phyloP scores from a whole-genome alignment of 495 filamentous ascomycete species.

The Aspergillus carlsbadensis region DNA sequence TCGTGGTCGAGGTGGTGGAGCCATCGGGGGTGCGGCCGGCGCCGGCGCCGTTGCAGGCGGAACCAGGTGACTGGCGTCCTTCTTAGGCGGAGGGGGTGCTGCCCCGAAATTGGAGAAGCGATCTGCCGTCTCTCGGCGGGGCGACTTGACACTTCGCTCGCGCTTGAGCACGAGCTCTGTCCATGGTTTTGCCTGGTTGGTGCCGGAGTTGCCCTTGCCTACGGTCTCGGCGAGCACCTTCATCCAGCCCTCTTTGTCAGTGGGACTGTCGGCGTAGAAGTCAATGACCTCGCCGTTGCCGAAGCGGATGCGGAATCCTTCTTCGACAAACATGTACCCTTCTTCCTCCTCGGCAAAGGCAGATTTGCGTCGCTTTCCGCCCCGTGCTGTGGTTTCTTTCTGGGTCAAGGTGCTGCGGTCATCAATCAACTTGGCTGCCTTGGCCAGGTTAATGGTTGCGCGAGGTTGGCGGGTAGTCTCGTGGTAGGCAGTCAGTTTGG shows the following conservation, averaged over 20 bases:
- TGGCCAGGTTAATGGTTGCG: slow-evolving; percentile 93
- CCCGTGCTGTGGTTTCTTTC: slow-evolving; percentile 70
- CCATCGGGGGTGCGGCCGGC: slow-evolving; percentile 23
- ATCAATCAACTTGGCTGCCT: slow-evolving; percentile 92
- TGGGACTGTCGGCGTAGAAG: slow-evolving; percentile 89
- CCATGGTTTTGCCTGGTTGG: slow-evolving; percentile 60
- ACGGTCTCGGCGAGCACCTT: slow-evolving; percentile 81
- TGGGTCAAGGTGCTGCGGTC: slow-evolving; percentile 81
- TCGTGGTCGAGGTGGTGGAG: slow-evolving; percentile 28
- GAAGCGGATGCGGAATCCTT: slow-evolving; percentile 97
- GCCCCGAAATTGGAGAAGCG: slow-evolving; percentile 21
- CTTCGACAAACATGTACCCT: slow-evolving; percentile 99
- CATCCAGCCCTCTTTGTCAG: slow-evolving; percentile 93
- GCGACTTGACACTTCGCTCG: slow-evolving; percentile 35
- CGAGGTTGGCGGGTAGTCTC: slow-evolving; percentile 92
- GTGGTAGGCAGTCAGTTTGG: slow-evolving; percentile 93
- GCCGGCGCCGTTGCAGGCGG: slow-evolving; percentile 32
- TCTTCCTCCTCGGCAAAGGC: slow-evolving; percentile 98
- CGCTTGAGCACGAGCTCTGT: slow-evolving; percentile 75
- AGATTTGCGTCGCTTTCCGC: slow-evolving; percentile 79
- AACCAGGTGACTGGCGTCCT: slow-evolving; percentile 24
- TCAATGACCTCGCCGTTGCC: slow-evolving; percentile 97
- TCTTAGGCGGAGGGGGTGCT: slow-evolving; percentile 24
- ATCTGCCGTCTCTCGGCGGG: slow-evolving; percentile 32
- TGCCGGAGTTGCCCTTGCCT: slow-evolving; percentile 59